Percentiles rank a stretch among this genome's conserved stretches.
These are phyloP conservation scores for Periglandula ipomoeae DNA, from an alignment of 2,329 filamentous ascomycete genomes.

Conservation along the genomic window DNA sequence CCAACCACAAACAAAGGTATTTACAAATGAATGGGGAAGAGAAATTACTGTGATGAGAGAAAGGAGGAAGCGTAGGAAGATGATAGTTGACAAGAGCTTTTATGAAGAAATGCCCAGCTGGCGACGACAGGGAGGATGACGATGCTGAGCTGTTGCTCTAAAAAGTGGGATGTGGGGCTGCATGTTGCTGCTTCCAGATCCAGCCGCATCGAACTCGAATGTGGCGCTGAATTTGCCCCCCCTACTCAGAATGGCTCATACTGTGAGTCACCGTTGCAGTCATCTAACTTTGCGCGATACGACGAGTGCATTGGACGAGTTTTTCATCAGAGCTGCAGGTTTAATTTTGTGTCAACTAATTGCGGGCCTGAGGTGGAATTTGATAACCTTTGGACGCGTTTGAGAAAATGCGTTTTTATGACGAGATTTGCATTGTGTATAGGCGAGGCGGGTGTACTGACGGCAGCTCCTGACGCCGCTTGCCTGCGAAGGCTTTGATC, in stretches of 20 bases:
- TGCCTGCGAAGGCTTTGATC: too few species aligned
- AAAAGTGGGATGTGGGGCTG: background rate
- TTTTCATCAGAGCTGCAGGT: too few species aligned
- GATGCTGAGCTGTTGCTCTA: too few species aligned
- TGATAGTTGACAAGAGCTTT: background rate
- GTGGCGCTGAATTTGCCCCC: too few species aligned
- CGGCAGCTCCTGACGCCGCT: too few species aligned
- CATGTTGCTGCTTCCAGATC: background rate
- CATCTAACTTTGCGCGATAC: background rate
- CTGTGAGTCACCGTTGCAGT: slow-evolving; percentile 4
- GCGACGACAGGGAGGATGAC: slow-evolving; percentile 4
- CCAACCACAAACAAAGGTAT: background rate
- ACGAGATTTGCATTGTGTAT: too few species aligned
- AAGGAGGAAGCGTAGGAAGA: background rate
- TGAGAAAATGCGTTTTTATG: too few species aligned
- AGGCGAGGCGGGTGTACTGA: too few species aligned
- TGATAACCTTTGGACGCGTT: too few species aligned
- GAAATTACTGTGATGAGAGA: background rate
- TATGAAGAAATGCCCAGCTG: background rate
- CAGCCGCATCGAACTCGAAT: background rate
- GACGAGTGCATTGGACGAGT: background rate
- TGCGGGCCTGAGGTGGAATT: too few species aligned
- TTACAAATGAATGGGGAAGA: background rate
- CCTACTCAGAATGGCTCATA: slow-evolving; percentile 1
- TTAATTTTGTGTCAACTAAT: too few species aligned